Evolutionary conservation across 345 rosid genomes (phyloP), one percentile per base, ranked within the genome.

Genomic region (Nasturtium officinale): DNA sequence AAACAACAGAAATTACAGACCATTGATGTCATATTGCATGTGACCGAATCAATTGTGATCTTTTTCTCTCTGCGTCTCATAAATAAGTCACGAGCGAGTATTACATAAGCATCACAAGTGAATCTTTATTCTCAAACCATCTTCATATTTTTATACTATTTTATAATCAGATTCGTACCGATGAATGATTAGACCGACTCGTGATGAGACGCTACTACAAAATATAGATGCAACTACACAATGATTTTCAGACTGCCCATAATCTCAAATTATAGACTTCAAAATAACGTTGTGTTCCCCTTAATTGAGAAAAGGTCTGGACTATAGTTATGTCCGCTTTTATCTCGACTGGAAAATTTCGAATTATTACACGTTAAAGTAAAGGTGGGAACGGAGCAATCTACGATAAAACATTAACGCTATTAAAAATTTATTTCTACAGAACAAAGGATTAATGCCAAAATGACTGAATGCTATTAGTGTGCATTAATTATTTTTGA

Each of bases 41-140:
- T 76, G 79, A 76, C 61, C 29, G 71, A 69, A 76, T 63, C 79
- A 69, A 71, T 63, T 61, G 33, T 52, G 65, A 69, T 76, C 58
- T 68, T 61, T 60, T 48, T 60, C 3, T 23, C 53, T 51, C 50
- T 75, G 17, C 46, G 28, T 40, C 45, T 68, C 74, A 60, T 32
- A 5, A 33, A 53, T 6, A 61, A 62, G 59, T 62, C 75, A 76
- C 79, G 75, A 45, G 9, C 79, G 75, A 45, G 9, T 69, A 46
- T 62, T 69, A 47, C 66, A 35, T 57, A 35, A 66, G 26, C 67
- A 59, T 48, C 67, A 50, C 53, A 57, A 47, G 16, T 48, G 61
- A 48, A 20, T 38, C 46, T 74, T 11, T 65, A 2, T 26, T 48
- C 30, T 57, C 2, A 18, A 59, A 58, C 2, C 52, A 51, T 18